phyloP scores from a whole-genome alignment of 192 early-diverging fungal genomes.

The Geosiphon pyriformis region DNA sequence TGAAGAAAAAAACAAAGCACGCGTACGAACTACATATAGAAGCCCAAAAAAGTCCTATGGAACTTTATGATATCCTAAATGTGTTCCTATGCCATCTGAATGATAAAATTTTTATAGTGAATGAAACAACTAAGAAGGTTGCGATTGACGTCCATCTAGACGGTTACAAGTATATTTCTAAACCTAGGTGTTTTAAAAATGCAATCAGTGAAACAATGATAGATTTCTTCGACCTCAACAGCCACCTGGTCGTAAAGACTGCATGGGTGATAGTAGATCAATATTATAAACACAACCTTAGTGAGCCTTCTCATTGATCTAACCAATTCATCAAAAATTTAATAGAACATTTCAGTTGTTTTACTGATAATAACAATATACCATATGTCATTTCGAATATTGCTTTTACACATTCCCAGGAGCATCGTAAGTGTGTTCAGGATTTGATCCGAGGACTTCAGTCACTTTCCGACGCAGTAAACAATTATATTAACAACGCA shows the following conservation, averaged over 20 bases:
- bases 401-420: neutral
- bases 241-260: too few species aligned
- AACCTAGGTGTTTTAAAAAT: too few species aligned
- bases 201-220: too few species aligned
- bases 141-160: neutral
- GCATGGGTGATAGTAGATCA: neutral
- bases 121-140: neutral
- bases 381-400: conserved; percentile 1
- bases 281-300: neutral
- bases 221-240: conserved; percentile 8
- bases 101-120: neutral
- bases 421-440: too few species aligned
- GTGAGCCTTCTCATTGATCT: neutral
- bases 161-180: neutral
- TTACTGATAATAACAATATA: too few species aligned
- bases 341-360: conserved; percentile 7
- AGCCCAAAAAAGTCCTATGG: neutral
- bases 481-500: too few species aligned
- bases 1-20: too few species aligned
- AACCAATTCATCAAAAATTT: too few species aligned
- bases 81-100: neutral
- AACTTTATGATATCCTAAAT: neutral
- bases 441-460: too few species aligned
- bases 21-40: too few species aligned
- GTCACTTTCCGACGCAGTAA: too few species aligned